Evolutionary conservation across 139 green algal genomes (phyloP).

Genomic region (Diplosphaera chodatii): DNA sequence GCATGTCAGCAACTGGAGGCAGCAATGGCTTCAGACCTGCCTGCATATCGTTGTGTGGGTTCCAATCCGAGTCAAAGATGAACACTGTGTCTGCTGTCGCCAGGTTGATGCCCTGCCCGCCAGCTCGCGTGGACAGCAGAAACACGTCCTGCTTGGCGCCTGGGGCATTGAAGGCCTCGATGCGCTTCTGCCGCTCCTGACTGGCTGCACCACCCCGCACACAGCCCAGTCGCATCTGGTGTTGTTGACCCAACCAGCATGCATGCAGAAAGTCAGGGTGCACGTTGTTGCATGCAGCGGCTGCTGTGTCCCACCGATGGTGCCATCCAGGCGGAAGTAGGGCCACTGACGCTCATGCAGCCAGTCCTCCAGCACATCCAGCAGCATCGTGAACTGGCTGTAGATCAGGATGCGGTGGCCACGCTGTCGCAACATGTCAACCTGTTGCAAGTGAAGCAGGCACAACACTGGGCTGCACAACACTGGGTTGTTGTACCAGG

Average conservation of each 20-base stretch:
- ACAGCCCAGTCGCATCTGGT: no score
- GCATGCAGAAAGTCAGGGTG: no score
- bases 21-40: slow-evolving; percentile 8
- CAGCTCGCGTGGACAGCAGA: slow-evolving; percentile 71
- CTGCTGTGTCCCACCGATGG: no score
- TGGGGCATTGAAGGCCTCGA: slow-evolving; percentile 69
- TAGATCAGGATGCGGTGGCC: slow-evolving; percentile 34
- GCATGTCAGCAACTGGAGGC: no score
- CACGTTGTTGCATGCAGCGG: no score
- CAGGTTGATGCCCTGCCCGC: slow-evolving; percentile 85
- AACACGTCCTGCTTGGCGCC: slow-evolving; percentile 51
- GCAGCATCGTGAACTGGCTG: slow-evolving; percentile 28
- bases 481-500: no score
- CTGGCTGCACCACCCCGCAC: slow-evolving; percentile 20
- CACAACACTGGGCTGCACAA: no score
- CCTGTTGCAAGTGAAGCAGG: no score
- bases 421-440: slow-evolving; percentile 4
- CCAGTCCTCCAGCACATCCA: slow-evolving; percentile 76
- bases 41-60: slow-evolving; percentile 78
- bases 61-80: slow-evolving; percentile 67
- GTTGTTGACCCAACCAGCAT: no score
- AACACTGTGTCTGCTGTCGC: slow-evolving; percentile 85
- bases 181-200: slow-evolving; percentile 59
- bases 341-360: slow-evolving; percentile 28
- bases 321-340: slow-evolving; percentile 60